Conservation (phyloP, 202 grass and related monocot genomes). For the Setaria viridis region DNA sequence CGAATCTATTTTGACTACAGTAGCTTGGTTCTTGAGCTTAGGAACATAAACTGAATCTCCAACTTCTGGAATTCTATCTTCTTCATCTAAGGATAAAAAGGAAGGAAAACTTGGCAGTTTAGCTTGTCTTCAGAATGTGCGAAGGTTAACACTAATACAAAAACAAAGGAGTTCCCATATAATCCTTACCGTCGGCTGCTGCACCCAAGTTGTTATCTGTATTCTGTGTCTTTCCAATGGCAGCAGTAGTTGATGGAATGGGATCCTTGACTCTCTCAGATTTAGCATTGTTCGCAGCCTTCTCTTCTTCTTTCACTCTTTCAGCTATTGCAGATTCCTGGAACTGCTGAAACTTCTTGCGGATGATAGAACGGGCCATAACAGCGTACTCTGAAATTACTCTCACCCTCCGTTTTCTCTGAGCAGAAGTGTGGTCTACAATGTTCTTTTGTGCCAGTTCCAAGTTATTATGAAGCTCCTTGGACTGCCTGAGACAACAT, state of each 20-base stretch:
- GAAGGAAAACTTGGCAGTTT: constrained; percentile 18
- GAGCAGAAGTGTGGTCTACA: constrained; percentile 53
- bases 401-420: constrained; percentile 65
- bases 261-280: constrained; percentile 31
- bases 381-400: constrained; percentile 66
- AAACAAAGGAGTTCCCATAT: background rate
- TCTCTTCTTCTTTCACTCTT: constrained; percentile 47
- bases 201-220: constrained; percentile 26
- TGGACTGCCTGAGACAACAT: constrained; percentile 63
- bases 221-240: constrained; percentile 30
- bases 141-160: constrained; percentile 17
- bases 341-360: constrained; percentile 61
- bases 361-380: constrained; percentile 69
- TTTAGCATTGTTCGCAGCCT: constrained; percentile 27
- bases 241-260: constrained; percentile 19
- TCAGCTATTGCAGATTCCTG: constrained; percentile 63
- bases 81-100: constrained; percentile 40
- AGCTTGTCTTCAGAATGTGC: background rate
- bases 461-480: constrained; percentile 63
- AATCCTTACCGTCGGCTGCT: constrained; percentile 39
- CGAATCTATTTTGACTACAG: constrained; percentile 63
- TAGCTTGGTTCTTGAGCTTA: constrained; percentile 66
- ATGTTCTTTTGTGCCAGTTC: constrained; percentile 64
- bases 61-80: constrained; percentile 54
- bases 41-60: constrained; percentile 68